Conservation (phyloP, 2,329 filamentous ascomycete species). For the Microcyclosporella mali region DNA sequence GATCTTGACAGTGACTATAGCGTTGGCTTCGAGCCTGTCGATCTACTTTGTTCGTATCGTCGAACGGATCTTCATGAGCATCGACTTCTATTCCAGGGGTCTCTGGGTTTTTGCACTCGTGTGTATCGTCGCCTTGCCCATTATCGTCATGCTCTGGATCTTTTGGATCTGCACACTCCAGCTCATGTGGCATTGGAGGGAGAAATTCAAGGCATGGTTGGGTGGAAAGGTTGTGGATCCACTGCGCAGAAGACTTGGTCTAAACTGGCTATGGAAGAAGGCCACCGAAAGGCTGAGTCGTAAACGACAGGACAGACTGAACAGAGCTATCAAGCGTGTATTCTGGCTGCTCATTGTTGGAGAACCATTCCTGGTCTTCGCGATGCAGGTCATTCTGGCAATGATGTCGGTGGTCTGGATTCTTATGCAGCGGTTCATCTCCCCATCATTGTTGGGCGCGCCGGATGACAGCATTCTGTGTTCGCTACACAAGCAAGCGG, state of each 20-base stretch:
- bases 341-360: constrained; percentile 1
- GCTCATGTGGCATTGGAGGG: not conserved
- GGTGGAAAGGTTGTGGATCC: not conserved
- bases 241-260: not conserved
- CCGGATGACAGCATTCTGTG: not conserved
- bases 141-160: constrained; percentile 3
- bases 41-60: not conserved
- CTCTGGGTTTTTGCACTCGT: not conserved
- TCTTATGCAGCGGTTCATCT: not conserved
- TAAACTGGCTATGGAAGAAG: not conserved
- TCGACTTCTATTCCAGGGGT: not conserved
- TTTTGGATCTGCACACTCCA: constrained; percentile 6
- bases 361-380: not conserved
- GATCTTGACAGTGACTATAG: not conserved
- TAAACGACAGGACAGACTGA: not conserved
- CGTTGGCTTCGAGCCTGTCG: constrained; percentile 2
- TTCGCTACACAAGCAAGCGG: not conserved
- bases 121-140: not conserved
- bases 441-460: not conserved
- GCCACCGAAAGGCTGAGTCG: not conserved
- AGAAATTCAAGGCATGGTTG: not conserved
- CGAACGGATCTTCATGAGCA: not conserved
- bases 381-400: constrained; percentile 1
- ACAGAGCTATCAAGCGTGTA: not conserved
- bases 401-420: not conserved